Evolutionary conservation across 2,329 filamentous ascomycete species (phyloP), one percentile per base, ranked within the genome.

Genomic region (Colletotrichum shisoi): DNA sequence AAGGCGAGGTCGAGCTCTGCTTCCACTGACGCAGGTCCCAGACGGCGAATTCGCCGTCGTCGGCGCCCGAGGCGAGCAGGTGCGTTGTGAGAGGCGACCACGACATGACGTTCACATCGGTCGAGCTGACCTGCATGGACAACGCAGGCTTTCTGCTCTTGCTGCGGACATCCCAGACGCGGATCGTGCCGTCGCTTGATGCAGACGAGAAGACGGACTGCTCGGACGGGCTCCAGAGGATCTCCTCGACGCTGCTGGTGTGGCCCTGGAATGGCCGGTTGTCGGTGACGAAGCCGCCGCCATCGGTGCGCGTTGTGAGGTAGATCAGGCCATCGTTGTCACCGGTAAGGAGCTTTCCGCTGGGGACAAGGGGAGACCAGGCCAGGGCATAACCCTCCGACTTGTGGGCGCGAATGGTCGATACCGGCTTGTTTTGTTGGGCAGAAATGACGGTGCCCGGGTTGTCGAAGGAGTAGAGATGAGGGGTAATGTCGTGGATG

Each of bases 1-100:
- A 48, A 15, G 62, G 48, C 7, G 81, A 80, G 39, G 82, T 76
- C 63, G 77, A 78, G 70, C 81, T 83, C 2, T 89, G 88, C 82
- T 97, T 97, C 94, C 94, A 98, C 78, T 96, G 91, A 61, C 95
- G 87, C 74, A 99, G 82, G 78, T 99, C 95, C 95, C 95, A 99
- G 27, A 98, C 94, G 1, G 87, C 93, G 93, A 94, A 98, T 60
- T 90, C 89, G 44, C 95, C 95, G 75, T 97, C 93, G 75, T 99
- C 95, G 70, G 92, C 93, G 51, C 95, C 95, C 0, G 94, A 93
- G 1, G 94, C 94, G 42, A 99, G 88, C 42, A 99, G 87, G 78
- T 98, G 93, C 24, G 89, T 87, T 0, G 94, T 97, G 79, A 94
- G 89, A 51, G 86, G 87, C 44, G 93, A 97, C 95, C 95, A 99